These are phyloP conservation scores for Tulasnella sp. DNA, from an alignment of 768 basidiomycete genomes.

Conservation along the genomic window DNA sequence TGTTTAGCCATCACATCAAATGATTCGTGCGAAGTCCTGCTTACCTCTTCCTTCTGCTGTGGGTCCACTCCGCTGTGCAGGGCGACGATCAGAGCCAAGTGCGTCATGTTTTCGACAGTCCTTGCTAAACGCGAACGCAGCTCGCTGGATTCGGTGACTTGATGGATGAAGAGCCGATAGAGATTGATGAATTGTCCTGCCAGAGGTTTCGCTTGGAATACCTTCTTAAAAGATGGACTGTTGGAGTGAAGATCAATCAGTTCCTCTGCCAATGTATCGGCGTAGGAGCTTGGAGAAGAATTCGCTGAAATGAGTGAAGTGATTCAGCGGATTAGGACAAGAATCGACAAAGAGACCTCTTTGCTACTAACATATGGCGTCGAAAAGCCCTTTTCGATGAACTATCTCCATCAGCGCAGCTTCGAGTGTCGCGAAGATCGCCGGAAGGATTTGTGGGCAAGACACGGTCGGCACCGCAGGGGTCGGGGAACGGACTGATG, in stretches of 20 bases:
- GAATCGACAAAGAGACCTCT: background rate
- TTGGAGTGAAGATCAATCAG: conserved; percentile 58
- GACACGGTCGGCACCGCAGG: conserved; percentile 23
- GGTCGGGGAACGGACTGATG: background rate
- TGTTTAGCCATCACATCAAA: background rate
- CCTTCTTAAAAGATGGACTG: conserved; percentile 51
- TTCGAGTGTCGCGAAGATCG: conserved; percentile 59
- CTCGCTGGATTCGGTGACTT: conserved; percentile 29
- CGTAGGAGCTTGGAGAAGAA: conserved; percentile 26
- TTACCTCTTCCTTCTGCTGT: conserved; percentile 63
- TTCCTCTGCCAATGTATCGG: conserved; percentile 56
- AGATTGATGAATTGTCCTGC: conserved; percentile 57
- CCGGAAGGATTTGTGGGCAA: conserved; percentile 61
- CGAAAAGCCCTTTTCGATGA: too few relatives aligned
- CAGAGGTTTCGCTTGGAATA: conserved; percentile 61
- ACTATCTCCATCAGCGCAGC: too few relatives aligned
- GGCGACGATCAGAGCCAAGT: conserved; percentile 57
- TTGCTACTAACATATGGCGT: background rate
- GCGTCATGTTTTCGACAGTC: conserved; percentile 57
- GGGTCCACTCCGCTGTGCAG: conserved; percentile 50
- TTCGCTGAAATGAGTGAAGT: background rate
- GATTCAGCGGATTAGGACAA: background rate
- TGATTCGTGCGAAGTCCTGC: conserved; percentile 5
- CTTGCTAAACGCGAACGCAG: conserved; percentile 39
- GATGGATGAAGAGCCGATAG: conserved; percentile 44